Evolutionary conservation across 140 eudicot genomes (phyloP).

Genomic region (Flaveria floridana): DNA sequence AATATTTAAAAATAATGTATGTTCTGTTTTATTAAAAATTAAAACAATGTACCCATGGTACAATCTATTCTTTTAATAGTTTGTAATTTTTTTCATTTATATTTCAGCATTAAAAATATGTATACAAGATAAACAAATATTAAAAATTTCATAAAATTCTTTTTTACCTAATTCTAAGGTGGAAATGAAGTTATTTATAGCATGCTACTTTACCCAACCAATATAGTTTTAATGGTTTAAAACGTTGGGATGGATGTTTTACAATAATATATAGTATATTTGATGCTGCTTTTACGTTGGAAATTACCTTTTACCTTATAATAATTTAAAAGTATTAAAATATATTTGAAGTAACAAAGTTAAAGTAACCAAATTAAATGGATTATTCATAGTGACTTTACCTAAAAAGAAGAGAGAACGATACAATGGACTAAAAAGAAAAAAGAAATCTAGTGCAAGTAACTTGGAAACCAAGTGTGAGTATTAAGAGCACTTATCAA

Average conservation of each 20-base stretch:
- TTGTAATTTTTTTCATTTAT: too few species aligned
- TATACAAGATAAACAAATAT: too few species aligned
- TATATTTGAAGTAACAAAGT: conserved; percentile 4
- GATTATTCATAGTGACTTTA: conserved; percentile 12
- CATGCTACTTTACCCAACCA: conserved; percentile 20
- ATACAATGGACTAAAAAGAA: not conserved
- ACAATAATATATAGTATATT: not conserved
- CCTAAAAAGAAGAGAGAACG: conserved; percentile 16
- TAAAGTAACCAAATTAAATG: not conserved
- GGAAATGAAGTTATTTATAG: conserved; percentile 1
- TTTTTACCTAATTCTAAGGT: not conserved
- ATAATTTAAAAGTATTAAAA: not conserved
- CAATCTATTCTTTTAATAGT: too few species aligned
- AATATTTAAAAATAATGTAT: too few species aligned
- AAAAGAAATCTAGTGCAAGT: not conserved
- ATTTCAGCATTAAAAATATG: too few species aligned
- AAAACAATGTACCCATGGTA: too few species aligned
- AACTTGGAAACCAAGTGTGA: conserved; percentile 30
- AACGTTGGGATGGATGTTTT: not conserved
- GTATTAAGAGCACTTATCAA: conserved; percentile 34
- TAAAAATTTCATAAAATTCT: not conserved
- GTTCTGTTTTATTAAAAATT: too few species aligned
- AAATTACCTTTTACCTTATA: not conserved
- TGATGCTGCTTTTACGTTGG: not conserved
- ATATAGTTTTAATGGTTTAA: too few species aligned